Evolutionary conservation across 2,329 filamentous ascomycete species (phyloP).

Genomic region (Spiromastix sp.): DNA sequence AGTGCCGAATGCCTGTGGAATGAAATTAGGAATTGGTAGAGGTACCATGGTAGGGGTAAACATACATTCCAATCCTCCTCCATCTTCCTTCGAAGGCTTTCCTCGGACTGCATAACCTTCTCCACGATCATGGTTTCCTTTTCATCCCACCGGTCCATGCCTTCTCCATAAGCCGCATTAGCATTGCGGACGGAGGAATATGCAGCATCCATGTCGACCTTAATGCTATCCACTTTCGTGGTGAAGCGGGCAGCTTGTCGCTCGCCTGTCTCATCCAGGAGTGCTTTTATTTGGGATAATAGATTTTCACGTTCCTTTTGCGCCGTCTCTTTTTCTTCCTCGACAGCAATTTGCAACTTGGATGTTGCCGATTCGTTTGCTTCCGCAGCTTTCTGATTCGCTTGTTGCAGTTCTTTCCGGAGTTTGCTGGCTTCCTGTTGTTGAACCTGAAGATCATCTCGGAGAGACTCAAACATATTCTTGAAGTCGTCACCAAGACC

Average conservation of each 20-base stretch:
- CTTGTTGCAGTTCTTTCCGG: constrained; percentile 58
- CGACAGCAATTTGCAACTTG: constrained; percentile 58
- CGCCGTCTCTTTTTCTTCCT: constrained; percentile 65
- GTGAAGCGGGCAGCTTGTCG: constrained; percentile 62
- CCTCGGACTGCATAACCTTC: constrained; percentile 61
- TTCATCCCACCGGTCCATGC: constrained; percentile 64
- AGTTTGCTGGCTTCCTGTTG: constrained; percentile 65
- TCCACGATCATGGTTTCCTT: constrained; percentile 60
- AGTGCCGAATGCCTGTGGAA: constrained; percentile 6
- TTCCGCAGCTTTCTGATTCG: constrained; percentile 57
- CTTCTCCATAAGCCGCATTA: constrained; percentile 54
- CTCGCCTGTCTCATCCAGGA: constrained; percentile 66
- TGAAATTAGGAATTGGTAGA: constrained; percentile 3
- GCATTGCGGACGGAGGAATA: constrained; percentile 56
- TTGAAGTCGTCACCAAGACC: constrained; percentile 80
- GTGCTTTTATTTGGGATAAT: constrained; percentile 62
- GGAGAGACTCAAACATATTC: constrained; percentile 68
- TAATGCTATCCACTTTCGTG: constrained; percentile 52
- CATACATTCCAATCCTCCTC: constrained; percentile 76
- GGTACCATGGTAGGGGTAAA: constrained; percentile 7
- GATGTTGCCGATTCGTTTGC: constrained; percentile 58
- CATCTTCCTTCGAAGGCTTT: constrained; percentile 68
- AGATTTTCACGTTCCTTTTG: constrained; percentile 64
- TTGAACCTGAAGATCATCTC: constrained; percentile 64
- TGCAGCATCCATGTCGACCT: constrained; percentile 54